phyloP scores from a whole-genome alignment of 164 flowering plant genomes.

The Litsea cubeba region DNA sequence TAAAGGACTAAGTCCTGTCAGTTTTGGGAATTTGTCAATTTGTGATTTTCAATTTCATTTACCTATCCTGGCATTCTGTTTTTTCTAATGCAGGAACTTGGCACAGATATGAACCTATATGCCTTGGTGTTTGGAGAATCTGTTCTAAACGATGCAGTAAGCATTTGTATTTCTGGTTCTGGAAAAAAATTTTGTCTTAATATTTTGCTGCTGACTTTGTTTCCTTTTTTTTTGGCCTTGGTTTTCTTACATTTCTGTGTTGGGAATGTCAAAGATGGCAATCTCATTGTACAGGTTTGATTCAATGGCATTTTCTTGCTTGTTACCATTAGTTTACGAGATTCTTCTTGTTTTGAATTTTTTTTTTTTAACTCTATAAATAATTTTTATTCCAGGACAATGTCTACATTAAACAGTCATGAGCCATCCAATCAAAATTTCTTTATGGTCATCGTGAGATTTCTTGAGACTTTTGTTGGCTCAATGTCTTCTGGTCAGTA shows the following conservation, averaged over 20 bases:
- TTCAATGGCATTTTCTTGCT: not conserved
- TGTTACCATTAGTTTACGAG: not conserved
- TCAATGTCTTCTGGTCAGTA: constrained; percentile 85
- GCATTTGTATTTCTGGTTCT: constrained; percentile 23
- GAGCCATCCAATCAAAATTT: constrained; percentile 63
- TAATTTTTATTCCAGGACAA: constrained; percentile 52
- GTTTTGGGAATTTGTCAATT: not conserved
- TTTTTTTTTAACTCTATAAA: not conserved
- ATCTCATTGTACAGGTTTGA: constrained; percentile 94
- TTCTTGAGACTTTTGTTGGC: constrained; percentile 97
- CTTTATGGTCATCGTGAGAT: constrained; percentile 66
- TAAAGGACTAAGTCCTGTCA: not conserved
- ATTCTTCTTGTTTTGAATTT: constrained; percentile 1
- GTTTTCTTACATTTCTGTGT: constrained; percentile 6
- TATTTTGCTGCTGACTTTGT: not conserved
- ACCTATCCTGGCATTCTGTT: not conserved
- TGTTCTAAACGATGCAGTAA: constrained; percentile 97
- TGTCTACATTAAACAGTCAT: constrained; percentile 77
- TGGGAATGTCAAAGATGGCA: constrained; percentile 70
- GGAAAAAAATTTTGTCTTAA: not conserved
- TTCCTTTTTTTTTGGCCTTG: constrained; percentile 6
- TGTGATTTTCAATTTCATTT: not conserved
- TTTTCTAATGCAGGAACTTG: constrained; percentile 68
- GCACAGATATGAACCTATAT: constrained; percentile 87
- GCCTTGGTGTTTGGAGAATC: constrained; percentile 99